phyloP scores from a whole-genome alignment of 192 early-diverging fungal species.

The Coemansia sp. region DNA sequence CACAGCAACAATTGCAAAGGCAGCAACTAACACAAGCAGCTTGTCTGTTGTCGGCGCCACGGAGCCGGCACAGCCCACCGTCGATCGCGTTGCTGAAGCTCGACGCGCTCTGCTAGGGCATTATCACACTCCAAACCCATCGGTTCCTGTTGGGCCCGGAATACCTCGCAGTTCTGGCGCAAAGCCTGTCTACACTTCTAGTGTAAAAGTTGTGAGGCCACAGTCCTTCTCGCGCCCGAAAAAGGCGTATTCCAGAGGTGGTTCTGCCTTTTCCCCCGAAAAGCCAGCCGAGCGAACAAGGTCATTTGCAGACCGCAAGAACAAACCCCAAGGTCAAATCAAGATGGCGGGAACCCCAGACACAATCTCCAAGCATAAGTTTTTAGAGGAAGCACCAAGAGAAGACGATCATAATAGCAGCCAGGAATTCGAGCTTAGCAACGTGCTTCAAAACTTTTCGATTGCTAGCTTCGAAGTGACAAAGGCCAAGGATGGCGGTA shows the following conservation, averaged over 20 bases:
- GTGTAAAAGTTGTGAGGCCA: conserved; percentile 44
- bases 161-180: conserved; percentile 39
- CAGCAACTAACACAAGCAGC: background rate
- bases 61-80: background rate
- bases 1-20: conserved; percentile 12
- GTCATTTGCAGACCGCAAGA: background rate
- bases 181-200: conserved; percentile 19
- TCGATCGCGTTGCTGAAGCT: conserved; percentile 43
- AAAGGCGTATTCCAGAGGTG: conserved; percentile 1
- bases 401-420: background rate
- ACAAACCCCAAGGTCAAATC: background rate
- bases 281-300: background rate
- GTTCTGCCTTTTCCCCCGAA: background rate
- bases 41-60: background rate
- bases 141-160: conserved; percentile 24
- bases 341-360: background rate
- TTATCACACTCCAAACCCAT: conserved; percentile 32
- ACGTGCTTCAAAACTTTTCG: conserved; percentile 40
- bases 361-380: background rate
- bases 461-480: conserved; percentile 33
- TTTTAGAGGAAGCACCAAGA: background rate
- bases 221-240: conserved; percentile 44
- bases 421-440: conserved; percentile 27
- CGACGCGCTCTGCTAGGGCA: conserved; percentile 48
- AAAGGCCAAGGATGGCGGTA: conserved; percentile 22